phyloP scores from a whole-genome alignment of 176 grass and related monocot species.

The Cenchrus americanus region DNA sequence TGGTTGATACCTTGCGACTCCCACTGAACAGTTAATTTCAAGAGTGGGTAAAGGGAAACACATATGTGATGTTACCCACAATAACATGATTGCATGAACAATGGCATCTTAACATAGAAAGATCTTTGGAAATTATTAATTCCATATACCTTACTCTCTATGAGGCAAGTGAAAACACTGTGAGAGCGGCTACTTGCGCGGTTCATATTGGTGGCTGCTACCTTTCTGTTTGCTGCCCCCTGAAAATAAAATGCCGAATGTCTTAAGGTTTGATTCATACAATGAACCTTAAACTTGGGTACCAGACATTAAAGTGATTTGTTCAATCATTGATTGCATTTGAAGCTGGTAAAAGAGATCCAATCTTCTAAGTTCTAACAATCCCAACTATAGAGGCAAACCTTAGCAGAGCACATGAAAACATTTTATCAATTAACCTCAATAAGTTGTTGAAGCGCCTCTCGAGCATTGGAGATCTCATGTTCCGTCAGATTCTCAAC shows the following conservation, averaged over 20 bases:
- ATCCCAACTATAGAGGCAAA: neutral
- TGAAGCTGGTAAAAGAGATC: neutral
- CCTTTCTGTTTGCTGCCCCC: conserved; percentile 95
- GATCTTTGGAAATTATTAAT: conserved; percentile 16
- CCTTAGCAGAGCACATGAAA: neutral
- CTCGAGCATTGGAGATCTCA: conserved; percentile 85
- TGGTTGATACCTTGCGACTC: conserved; percentile 92
- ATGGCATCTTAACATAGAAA: conserved; percentile 33
- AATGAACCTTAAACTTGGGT: conserved; percentile 25
- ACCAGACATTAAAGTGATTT: conserved; percentile 1
- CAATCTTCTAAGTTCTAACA: conserved; percentile 2
- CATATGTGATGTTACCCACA: conserved; percentile 14
- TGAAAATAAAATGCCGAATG: conserved; percentile 45
- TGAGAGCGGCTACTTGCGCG: conserved; percentile 95
- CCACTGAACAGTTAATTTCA: conserved; percentile 72
- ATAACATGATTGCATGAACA: conserved; percentile 22
- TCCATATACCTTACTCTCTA: conserved; percentile 91
- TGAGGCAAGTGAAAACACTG: conserved; percentile 96
- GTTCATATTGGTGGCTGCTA: conserved; percentile 99
- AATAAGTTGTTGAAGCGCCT: conserved; percentile 87
- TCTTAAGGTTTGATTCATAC: neutral
- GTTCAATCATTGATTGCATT: neutral
- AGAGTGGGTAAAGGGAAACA: conserved; percentile 1
- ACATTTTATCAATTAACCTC: conserved; percentile 1
- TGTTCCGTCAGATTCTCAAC: conserved; percentile 89